A percentile compares a stretch with the other conserved stretches of the same genome.
Evolutionary conservation across 805 yeast genomes (phyloP).

Genomic region (Candida methanosorbosa): DNA sequence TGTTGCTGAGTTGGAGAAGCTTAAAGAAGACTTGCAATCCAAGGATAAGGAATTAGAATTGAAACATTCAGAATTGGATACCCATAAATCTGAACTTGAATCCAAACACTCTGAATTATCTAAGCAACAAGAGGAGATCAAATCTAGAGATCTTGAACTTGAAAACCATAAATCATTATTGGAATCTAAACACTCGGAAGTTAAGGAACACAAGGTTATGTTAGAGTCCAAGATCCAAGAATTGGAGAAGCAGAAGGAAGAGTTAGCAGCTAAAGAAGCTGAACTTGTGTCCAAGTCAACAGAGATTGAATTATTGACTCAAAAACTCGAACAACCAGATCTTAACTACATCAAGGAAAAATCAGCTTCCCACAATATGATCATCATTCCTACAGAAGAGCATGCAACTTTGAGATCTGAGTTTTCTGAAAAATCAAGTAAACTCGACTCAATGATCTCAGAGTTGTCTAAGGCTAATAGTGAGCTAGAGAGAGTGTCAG

Average conservation of each 20-base stretch:
- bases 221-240: not conserved
- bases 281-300: conserved; percentile 4
- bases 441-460: too few species aligned
- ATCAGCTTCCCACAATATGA: conserved; percentile 18
- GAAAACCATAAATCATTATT: not conserved
- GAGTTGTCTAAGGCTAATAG: too few species aligned
- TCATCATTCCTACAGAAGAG: conserved; percentile 12
- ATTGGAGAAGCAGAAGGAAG: not conserved
- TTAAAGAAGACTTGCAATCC: too few species aligned
- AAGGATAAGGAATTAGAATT: not conserved
- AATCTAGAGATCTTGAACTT: not conserved
- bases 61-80: not conserved
- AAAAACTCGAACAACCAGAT: conserved; percentile 20
- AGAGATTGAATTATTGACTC: conserved; percentile 2
- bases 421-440: too few species aligned
- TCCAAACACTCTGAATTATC: not conserved
- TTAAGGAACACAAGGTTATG: too few species aligned
- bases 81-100: not conserved
- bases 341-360: conserved; percentile 18
- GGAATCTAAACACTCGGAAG: too few species aligned
- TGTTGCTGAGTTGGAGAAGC: too few species aligned
- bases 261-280: not conserved
- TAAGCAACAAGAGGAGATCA: not conserved
- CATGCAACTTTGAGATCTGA: too few species aligned
- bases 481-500: too few species aligned